Conservation (phyloP, 345 rosid genomes). For the Lenwebbia sp. region DNA sequence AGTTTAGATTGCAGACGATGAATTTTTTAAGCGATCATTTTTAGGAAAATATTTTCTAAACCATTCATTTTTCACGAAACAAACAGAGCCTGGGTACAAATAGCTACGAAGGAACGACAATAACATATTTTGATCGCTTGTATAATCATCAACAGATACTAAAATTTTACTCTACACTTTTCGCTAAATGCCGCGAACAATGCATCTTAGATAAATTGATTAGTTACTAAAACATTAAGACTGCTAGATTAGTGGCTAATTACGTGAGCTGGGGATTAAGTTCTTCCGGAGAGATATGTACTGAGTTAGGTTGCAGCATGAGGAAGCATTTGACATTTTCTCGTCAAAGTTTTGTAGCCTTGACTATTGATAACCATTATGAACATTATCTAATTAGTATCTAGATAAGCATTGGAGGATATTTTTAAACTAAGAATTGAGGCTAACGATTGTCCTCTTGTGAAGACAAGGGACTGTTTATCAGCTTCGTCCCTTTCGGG, state of each 20-base stretch:
- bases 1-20: too few relatives aligned
- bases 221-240: neutral
- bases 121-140: neutral
- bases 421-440: neutral
- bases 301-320: neutral
- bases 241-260: neutral
- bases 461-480: neutral
- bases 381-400: neutral
- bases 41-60: too few relatives aligned
- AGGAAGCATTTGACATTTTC: neutral
- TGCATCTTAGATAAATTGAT: neutral
- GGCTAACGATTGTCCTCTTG: neutral
- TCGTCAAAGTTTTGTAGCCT: neutral
- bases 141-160: neutral
- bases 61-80: too few relatives aligned
- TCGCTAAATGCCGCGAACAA: neutral
- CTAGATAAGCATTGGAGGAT: neutral
- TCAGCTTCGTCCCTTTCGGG: neutral
- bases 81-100: neutral
- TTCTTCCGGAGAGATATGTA: neutral
- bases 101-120: neutral
- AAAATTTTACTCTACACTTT: too few relatives aligned
- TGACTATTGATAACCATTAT: neutral
- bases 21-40: too few relatives aligned
- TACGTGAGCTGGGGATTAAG: neutral